Evolutionary conservation across 2,329 filamentous ascomycete species (phyloP), one percentile per base, ranked within the genome.

Genomic region (Pseudogymnoascus sp.): DNA sequence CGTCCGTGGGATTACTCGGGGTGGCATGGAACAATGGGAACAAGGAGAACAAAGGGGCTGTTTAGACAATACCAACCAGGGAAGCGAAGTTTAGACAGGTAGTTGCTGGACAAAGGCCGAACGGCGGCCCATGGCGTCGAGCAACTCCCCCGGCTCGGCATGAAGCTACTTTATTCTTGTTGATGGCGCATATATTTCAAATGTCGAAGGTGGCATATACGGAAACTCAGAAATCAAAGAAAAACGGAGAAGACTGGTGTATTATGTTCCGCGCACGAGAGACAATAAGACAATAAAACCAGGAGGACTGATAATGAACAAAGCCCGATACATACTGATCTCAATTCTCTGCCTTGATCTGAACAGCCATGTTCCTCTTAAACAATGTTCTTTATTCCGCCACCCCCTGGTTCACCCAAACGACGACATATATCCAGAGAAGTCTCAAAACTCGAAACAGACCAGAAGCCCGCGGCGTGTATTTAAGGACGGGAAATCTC

Each of bases 161-260:
- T 76, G 84, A 18, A 78, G 78, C 81, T 8, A 80, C 82, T 0
- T 79, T 82, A 8, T 49, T 49, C 43, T 49, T 14, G 23, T 28
- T 49, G 43, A 16, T 28, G 23, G 43, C 14, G 43, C 43, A 49
- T 49, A 49, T 49, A 49, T 28, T 49, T 49, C 23, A 49, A 28
- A 49, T 31, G 11, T 49, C 43, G 11, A 49, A 49, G 23, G 43
- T 12, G 43, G 43, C 43, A 49, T 46, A 46, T 43, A 49, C 43
- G 43, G 43, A 49, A 31, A 28, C 14, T 28, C 43, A 12, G 21
- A 49, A 49, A 14, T 5, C 12, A n/a, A 49, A 49, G 43, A 11
- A 49, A 42, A 28, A 28, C 43, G 23, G 43, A 31, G 43, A 49
- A 49, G 11, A 5, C 14, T 16, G 23, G 2, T 49, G 43, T 49